A percentile compares a stretch with the other conserved stretches of the same genome.
phyloP scores from a whole-genome alignment of 768 basidiomycete genomes.

The Hemileccinum impolitum region DNA sequence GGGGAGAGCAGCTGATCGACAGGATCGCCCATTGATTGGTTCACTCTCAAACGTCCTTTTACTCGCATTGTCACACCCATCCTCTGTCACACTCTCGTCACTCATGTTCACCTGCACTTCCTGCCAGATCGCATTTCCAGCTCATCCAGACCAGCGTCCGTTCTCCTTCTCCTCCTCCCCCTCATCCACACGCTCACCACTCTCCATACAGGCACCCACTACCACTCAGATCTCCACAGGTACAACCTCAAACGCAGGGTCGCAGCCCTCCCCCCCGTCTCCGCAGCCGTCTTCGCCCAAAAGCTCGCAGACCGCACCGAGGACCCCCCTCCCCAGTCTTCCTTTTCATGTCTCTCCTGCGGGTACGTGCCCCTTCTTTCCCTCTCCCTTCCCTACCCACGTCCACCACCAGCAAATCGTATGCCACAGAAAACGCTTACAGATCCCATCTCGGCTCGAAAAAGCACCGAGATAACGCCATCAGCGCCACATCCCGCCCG shows the following conservation, averaged over 20 bases:
- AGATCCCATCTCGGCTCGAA: conserved; percentile 84
- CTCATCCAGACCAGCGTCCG: conserved; percentile 75
- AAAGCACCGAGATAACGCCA: conserved; percentile 80
- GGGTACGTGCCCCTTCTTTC: conserved; percentile 51
- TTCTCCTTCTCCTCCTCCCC: conserved; percentile 9
- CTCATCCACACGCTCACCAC: neutral
- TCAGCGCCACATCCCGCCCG: conserved; percentile 38
- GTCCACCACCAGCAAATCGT: conserved; percentile 67
- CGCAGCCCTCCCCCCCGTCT: conserved; percentile 84
- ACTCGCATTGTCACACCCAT: conserved; percentile 8
- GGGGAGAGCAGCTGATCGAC: conserved; percentile 62
- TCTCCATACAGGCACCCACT: conserved; percentile 71
- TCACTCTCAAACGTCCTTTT: conserved; percentile 22
- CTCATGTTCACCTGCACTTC: conserved; percentile 81
- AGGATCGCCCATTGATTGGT: conserved; percentile 53
- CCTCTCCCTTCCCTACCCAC: neutral
- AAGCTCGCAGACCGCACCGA: conserved; percentile 79
- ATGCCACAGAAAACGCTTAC: conserved; percentile 87
- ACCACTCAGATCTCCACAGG: conserved; percentile 90
- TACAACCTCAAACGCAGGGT: conserved; percentile 99
- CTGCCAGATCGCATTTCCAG: conserved; percentile 85
- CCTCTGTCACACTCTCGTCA: conserved; percentile 6
- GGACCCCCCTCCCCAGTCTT: conserved; percentile 60
- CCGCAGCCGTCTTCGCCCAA: conserved; percentile 72
- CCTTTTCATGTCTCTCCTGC: conserved; percentile 75